Evolutionary conservation across 208 protist species (phyloP), one percentile per base, ranked within the genome.

Genomic region (Acanthamoeba quina): DNA sequence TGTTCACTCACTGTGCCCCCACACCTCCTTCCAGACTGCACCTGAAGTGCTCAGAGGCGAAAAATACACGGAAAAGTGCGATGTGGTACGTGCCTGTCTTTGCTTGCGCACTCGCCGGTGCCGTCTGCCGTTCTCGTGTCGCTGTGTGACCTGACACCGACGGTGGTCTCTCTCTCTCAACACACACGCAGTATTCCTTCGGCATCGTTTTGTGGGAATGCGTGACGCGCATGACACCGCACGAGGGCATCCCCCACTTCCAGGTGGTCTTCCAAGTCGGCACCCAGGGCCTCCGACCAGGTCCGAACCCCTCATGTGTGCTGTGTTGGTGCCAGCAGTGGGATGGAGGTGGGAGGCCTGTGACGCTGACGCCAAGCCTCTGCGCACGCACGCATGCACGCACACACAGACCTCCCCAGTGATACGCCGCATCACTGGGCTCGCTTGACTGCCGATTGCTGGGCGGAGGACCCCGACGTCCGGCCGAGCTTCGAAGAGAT

Each of bases 191-290:
- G 72, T 92, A 92, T 34, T 78, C 62, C 34, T 92, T 92, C 52
- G 88, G 88, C 11, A 76, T 92, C 41, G 88, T 92, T 15, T 41
- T 92, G 41, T 92, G 88, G 88, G 88, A 92, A 29, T 92, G 88
- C 66, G 88, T 92, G 11, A 92, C 88, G 62, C 88, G 88, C 21
- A 34, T 64, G 44, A 78, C 56, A 9, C 88, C 88, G 24, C 64
- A 92, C 44, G 88, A 76, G 9, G 64, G 64, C 58, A 92, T 92
- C 31, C 88, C 88, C 44, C 88, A 92, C 44, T 92, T 92, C 66
- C 88, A 92, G 80, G 64, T 92, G 17, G 88, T 92, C 26, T 92
- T 92, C 41, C 88, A 92, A 78, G 88, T 92, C 26, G 88, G 88
- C 64, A 92, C 88, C 4, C 88, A 92, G 41, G 88, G 88, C 7